Percentiles rank a stretch among this genome's conserved stretches.
phyloP scores from a whole-genome alignment of 176 grass and related monocot genomes.

The Echinochloa phyllopogon region DNA sequence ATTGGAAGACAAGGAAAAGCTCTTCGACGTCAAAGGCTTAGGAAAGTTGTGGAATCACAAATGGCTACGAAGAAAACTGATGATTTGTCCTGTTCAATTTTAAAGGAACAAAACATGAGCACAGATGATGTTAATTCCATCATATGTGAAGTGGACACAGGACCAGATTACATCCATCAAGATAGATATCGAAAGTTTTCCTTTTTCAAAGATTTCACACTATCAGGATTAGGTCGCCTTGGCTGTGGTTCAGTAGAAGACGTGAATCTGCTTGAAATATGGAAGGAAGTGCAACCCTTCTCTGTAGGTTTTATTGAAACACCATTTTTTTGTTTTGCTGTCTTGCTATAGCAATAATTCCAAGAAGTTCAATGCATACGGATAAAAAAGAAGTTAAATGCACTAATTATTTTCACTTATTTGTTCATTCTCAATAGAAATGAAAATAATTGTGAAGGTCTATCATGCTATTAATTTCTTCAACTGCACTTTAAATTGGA shows the following conservation, averaged over 20 bases:
- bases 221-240: conserved; percentile 66
- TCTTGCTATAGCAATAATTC: conserved; percentile 9
- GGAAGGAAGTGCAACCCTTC: conserved; percentile 59
- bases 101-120: conserved; percentile 41
- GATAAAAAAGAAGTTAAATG: conserved; percentile 3
- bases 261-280: conserved; percentile 65
- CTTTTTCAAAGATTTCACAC: conserved; percentile 77
- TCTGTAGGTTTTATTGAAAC: conserved; percentile 48
- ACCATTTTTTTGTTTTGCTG: conserved; percentile 27
- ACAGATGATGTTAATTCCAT: conserved; percentile 25
- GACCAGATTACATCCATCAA: conserved; percentile 39
- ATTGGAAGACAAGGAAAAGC: conserved; percentile 96
- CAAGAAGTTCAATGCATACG: conserved; percentile 6
- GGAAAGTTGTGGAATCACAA: conserved; percentile 66
- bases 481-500: neutral
- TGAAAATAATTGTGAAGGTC: neutral
- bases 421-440: neutral
- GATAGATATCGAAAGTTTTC: conserved; percentile 52
- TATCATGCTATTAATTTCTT: neutral
- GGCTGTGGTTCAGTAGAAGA: conserved; percentile 71
- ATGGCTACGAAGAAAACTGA: conserved; percentile 20
- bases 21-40: conserved; percentile 65
- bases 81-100: conserved; percentile 35
- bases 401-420: conserved; percentile 34
- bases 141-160: conserved; percentile 18